Evolutionary conservation across 306 rosid species (phyloP).

Genomic region (Corylus avellana): DNA sequence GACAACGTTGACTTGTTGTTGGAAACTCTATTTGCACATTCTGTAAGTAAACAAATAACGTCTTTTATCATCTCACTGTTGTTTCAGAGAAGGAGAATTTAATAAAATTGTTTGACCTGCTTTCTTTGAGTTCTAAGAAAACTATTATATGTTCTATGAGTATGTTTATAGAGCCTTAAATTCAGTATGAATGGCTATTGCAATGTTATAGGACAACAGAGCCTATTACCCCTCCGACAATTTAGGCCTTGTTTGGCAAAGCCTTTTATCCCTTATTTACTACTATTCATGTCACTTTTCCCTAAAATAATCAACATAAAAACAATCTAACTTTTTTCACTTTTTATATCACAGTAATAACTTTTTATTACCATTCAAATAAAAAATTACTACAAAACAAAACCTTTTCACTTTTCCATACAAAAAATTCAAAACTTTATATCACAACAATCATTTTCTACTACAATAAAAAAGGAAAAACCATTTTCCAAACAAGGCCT

Average conservation of each 20-base stretch:
- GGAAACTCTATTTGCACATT: constrained; percentile 62
- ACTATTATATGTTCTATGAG: not conserved
- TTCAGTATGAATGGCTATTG: not conserved
- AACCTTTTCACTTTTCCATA: too few relatives aligned
- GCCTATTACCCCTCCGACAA: not conserved
- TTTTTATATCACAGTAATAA: too few relatives aligned
- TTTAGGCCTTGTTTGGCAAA: not conserved
- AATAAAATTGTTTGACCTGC: not conserved
- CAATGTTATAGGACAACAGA: not conserved
- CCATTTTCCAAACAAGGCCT: too few relatives aligned
- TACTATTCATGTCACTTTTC: too few relatives aligned
- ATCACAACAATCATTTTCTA: too few relatives aligned
- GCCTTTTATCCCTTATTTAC: too few relatives aligned
- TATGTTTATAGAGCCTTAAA: not conserved
- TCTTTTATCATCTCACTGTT: constrained; percentile 7
- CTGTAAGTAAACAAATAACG: constrained; percentile 52
- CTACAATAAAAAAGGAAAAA: too few relatives aligned
- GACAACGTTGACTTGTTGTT: constrained; percentile 62
- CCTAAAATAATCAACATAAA: too few relatives aligned
- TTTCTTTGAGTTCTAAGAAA: not conserved
- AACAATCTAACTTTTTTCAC: too few relatives aligned
- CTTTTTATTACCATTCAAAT: too few relatives aligned
- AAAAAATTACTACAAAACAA: too few relatives aligned
- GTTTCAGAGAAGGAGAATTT: not conserved
- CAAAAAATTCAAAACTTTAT: too few relatives aligned